A percentile compares a stretch with the other conserved stretches of the same genome.
These are phyloP conservation scores for Asterella californica DNA, from an alignment of 225 moss, liverwort and hornwort genomes.

Conservation along the genomic window DNA sequence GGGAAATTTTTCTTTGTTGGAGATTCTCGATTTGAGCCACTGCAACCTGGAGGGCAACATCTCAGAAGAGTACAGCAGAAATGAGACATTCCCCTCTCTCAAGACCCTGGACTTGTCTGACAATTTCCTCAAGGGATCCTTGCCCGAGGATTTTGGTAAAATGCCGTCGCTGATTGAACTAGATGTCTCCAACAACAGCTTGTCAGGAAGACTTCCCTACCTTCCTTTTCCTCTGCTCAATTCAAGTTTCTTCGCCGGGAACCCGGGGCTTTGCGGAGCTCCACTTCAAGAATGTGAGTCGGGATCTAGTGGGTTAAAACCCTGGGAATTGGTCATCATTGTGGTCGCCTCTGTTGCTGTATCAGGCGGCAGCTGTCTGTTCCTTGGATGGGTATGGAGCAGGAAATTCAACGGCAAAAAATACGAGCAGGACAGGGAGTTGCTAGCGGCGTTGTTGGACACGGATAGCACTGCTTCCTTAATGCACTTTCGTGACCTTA, in stretches of 20 bases:
- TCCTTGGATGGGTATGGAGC: neutral
- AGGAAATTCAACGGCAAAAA: neutral
- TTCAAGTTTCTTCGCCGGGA: neutral
- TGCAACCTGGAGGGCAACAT: no score
- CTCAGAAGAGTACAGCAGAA: neutral
- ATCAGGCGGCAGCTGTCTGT: neutral
- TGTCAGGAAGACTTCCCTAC: neutral
- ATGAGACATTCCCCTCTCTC: neutral
- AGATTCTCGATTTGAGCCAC: neutral
- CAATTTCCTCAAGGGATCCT: neutral
- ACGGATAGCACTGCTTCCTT: neutral
- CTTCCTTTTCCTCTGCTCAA: no score
- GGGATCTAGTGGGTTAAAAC: neutral
- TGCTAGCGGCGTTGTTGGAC: constrained; percentile 7
- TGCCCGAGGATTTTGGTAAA: no score
- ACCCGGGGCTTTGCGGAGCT: neutral
- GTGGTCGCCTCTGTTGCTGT: neutral
- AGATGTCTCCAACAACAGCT: neutral
- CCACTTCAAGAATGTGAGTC: neutral
- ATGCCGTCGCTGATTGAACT: neutral
- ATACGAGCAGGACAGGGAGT: neutral
- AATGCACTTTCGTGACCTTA: neutral
- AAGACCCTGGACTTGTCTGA: neutral
- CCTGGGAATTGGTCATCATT: neutral
- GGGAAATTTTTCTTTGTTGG: neutral